Evolutionary conservation across 441 rosid species (phyloP), one percentile per base, ranked within the genome.

Genomic region (Erodium moschatum): DNA sequence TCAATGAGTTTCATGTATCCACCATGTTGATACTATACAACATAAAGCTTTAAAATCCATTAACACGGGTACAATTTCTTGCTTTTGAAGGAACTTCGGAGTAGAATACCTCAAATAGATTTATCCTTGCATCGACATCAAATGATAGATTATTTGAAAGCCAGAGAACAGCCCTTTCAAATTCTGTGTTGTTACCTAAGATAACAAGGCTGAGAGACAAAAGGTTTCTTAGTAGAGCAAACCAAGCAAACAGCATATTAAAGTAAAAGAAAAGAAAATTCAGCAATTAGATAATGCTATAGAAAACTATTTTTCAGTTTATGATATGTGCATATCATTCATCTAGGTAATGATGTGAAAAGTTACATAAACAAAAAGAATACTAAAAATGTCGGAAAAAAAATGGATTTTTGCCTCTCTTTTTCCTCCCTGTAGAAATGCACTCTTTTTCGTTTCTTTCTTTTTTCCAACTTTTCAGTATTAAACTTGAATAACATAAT

Each of bases 101-200:
- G 40, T 65, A 56, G 16, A 33, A 46, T 83, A 92, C 98, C 97
- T 92, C 98, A 60, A 92, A 92, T 73, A 92, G 89, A 79, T 86
- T 92, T 71, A 90, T 86, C 76, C 98, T 86, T 8, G 87, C 96
- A 87, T 92, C 91, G 54, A 87, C 81, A 75, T 92, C 83, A 73
- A 92, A 92, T 67, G 75, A 81, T 29, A 92, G 81, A 82, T 90
- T 88, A 42, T 88, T 85, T 60, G 98, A 90, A 65, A 92, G 92
- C 98, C 98, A 92, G 58, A 76, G 78, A 77, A 90, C 79, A 50
- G 88, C 96, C 74, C 89, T 79, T 73, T 84, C 91, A 77, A 92
- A 92, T 66, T 92, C 96, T 6, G 98, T 90, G 78, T 74, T 73
- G 85, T 92, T 90, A n/a, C 98, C 94, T 78, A 92, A 58, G 78